Conservation (phyloP, 768 basidiomycete genomes). For the Xerocomellus amylosporus region DNA sequence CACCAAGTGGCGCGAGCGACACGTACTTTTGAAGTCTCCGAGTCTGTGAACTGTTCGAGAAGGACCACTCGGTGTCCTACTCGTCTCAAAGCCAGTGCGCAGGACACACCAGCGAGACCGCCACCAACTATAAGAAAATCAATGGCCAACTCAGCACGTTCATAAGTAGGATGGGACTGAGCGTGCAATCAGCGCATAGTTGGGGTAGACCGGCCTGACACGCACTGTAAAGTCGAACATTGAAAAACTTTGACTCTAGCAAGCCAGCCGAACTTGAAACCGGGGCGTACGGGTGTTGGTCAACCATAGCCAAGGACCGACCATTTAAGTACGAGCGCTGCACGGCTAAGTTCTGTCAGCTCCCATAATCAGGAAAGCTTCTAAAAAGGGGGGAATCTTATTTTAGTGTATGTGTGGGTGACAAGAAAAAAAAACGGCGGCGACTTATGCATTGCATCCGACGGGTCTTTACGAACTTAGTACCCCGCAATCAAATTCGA, state of each 20-base stretch:
- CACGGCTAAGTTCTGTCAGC: constrained; percentile 15
- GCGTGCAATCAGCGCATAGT: neutral
- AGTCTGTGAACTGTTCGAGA: constrained; percentile 47
- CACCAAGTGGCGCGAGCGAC: neutral
- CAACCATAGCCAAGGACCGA: neutral
- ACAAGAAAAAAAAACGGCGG: constrained; percentile 3
- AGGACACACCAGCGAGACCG: constrained; percentile 54
- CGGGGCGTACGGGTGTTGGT: neutral
- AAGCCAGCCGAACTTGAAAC: neutral
- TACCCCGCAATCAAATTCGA: constrained; percentile 1
- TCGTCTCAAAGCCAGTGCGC: constrained; percentile 52
- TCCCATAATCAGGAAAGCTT: constrained; percentile 16
- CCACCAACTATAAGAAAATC: constrained; percentile 51
- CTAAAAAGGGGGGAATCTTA: constrained; percentile 8
- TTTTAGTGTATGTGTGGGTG: constrained; percentile 9
- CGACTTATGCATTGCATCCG: neutral
- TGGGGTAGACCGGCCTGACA: neutral
- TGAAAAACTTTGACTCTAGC: neutral
- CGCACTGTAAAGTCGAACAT: constrained; percentile 19
- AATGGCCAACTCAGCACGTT: constrained; percentile 16
- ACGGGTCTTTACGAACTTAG: constrained; percentile 15
- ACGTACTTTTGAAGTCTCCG: constrained; percentile 35
- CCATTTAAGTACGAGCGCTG: constrained; percentile 19
- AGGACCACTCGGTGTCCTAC: constrained; percentile 62
- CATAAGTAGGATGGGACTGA: constrained; percentile 15